Evolutionary conservation across 305 asterid species (phyloP).

Genomic region (Rubia tinctorum): DNA sequence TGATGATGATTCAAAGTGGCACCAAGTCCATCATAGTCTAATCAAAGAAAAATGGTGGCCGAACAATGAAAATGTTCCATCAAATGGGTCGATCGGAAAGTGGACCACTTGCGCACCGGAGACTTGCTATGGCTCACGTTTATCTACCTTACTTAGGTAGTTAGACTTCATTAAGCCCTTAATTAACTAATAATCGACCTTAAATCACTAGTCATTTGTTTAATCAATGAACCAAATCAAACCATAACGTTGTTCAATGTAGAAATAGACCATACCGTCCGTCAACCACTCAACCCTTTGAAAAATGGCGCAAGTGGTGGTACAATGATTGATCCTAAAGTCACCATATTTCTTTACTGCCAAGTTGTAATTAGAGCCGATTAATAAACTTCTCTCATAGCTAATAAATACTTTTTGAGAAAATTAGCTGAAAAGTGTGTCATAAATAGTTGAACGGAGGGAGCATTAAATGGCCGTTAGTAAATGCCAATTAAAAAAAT

Average conservation of each 20-base stretch:
- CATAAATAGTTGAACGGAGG: no score
- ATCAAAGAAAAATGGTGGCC: conserved; percentile 16
- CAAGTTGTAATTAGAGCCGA: not conserved
- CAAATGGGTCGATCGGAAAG: conserved; percentile 9
- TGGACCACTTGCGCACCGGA: conserved; percentile 32
- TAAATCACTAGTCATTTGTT: not conserved
- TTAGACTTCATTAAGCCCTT: not conserved
- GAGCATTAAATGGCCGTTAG: no score
- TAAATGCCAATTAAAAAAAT: no score
- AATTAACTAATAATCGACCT: not conserved
- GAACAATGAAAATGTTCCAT: conserved; percentile 6
- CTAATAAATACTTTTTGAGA: no score
- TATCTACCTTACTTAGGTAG: not conserved
- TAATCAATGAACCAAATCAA: not conserved
- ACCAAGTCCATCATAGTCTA: conserved; percentile 12
- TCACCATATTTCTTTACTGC: not conserved
- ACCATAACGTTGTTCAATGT: not conserved
- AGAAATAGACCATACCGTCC: not conserved
- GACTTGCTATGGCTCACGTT: conserved; percentile 20
- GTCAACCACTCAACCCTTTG: not conserved
- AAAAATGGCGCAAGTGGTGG: not conserved
- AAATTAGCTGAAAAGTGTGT: no score
- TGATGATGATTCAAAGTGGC: conserved; percentile 7
- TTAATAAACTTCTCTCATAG: not conserved
- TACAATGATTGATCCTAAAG: not conserved